Percentiles rank a stretch among this genome's conserved stretches.
Evolutionary conservation across 106 monocot species (phyloP).

Genomic region (Phalaenopsis equestris): DNA sequence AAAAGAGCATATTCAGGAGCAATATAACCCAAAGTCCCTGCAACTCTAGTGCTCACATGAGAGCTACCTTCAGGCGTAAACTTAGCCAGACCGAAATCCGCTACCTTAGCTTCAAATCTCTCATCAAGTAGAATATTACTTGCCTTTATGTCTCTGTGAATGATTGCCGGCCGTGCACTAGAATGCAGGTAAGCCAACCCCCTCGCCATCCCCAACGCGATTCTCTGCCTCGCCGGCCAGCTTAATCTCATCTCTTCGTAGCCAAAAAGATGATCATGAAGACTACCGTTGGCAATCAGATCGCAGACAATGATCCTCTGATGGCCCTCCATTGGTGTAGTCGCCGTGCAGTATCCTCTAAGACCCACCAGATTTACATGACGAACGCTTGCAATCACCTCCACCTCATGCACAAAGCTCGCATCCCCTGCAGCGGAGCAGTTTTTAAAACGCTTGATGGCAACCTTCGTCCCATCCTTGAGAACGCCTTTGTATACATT

Average conservation of each 20-base stretch:
- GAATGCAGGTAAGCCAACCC: slow-evolving; percentile 79
- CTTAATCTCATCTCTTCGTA: slow-evolving; percentile 11
- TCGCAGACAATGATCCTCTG: slow-evolving; percentile 94
- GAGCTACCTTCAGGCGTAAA: slow-evolving; percentile 80
- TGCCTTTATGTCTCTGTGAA: slow-evolving; percentile 90
- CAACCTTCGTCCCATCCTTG: slow-evolving; percentile 44
- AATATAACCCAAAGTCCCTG: slow-evolving; percentile 83
- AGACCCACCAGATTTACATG: slow-evolving; percentile 78
- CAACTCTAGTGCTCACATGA: slow-evolving; percentile 88
- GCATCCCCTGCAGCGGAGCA: slow-evolving; percentile 68
- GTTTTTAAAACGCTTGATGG: slow-evolving; percentile 81
- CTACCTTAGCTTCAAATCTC: slow-evolving; percentile 65
- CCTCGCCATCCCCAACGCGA: slow-evolving; percentile 72
- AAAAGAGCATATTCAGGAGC: slow-evolving; percentile 91
- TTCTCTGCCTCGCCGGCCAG: slow-evolving; percentile 73
- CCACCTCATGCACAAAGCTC: slow-evolving; percentile 77
- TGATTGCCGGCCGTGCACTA: slow-evolving; percentile 64
- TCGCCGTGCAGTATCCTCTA: slow-evolving; percentile 80
- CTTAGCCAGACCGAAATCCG: slow-evolving; percentile 85
- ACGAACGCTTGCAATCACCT: slow-evolving; percentile 82
- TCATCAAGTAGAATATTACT: slow-evolving; percentile 77
- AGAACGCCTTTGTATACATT: slow-evolving; percentile 67
- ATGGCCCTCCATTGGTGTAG: slow-evolving; percentile 59
- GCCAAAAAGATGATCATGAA: slow-evolving; percentile 79
- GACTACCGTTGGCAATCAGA: slow-evolving; percentile 74